Evolutionary conservation across 2,329 filamentous ascomycete species (phyloP).

Genomic region (Pseudogymnoascus sp.): DNA sequence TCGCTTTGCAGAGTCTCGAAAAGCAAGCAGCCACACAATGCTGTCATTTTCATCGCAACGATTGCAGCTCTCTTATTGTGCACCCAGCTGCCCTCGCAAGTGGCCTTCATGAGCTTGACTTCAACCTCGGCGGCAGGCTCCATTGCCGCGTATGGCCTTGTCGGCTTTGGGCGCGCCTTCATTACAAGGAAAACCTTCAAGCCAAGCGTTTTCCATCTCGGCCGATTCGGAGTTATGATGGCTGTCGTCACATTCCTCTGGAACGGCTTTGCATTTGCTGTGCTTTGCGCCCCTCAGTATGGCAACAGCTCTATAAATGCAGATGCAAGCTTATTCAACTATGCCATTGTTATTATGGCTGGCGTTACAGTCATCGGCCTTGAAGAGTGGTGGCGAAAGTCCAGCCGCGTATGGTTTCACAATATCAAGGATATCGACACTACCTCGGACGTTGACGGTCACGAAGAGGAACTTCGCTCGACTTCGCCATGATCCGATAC

Average conservation of each 20-base stretch:
- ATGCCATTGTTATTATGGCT: slow-evolving; percentile 13
- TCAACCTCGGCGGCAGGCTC: slow-evolving; percentile 12
- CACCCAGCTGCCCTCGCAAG: slow-evolving; percentile 13
- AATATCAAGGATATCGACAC: slow-evolving; percentile 19
- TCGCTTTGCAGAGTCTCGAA: slow-evolving; percentile 11
- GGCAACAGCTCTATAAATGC: slow-evolving; percentile 9
- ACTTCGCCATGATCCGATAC: not conserved
- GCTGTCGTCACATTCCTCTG: slow-evolving; percentile 12
- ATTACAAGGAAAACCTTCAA: slow-evolving; percentile 13
- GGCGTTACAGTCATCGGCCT: slow-evolving; percentile 12
- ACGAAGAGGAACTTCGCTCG: not conserved
- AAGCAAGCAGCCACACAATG: slow-evolving; percentile 13
- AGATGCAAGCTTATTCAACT: slow-evolving; percentile 12
- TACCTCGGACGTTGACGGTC: not conserved
- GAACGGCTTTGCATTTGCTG: slow-evolving; percentile 13
- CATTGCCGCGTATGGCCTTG: slow-evolving; percentile 11
- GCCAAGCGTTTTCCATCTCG: slow-evolving; percentile 12
- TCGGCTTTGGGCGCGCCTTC: slow-evolving; percentile 13
- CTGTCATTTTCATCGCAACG: slow-evolving; percentile 12
- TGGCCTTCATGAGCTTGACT: slow-evolving; percentile 11
- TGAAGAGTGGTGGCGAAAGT: slow-evolving; percentile 14
- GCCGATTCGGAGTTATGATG: slow-evolving; percentile 10
- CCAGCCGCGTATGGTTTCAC: slow-evolving; percentile 9
- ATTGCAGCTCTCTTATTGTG: slow-evolving; percentile 11
- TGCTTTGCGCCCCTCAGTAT: slow-evolving; percentile 12